phyloP scores from a whole-genome alignment of 495 filamentous ascomycete genomes.

The Lasiosphaeria ovina region DNA sequence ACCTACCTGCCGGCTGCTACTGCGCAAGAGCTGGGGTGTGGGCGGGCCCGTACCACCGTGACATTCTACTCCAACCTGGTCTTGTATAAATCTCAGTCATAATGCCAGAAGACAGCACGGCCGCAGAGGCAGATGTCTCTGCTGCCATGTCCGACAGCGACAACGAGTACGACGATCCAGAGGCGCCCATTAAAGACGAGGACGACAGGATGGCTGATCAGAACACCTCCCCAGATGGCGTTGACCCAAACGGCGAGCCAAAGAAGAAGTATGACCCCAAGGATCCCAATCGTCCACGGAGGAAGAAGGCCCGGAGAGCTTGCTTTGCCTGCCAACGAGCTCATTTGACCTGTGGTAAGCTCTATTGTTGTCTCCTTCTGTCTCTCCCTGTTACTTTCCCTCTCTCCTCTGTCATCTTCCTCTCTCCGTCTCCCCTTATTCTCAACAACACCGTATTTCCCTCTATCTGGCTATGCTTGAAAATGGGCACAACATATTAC shows the following conservation, averaged over 20 bases:
- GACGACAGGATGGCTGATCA: slow-evolving; percentile 60
- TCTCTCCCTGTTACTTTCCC: not conserved
- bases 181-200: slow-evolving; percentile 48
- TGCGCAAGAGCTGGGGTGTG: slow-evolving; percentile 28
- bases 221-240: slow-evolving; percentile 42
- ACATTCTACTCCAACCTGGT: slow-evolving; percentile 20
- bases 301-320: slow-evolving; percentile 94
- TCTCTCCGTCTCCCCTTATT: not conserved
- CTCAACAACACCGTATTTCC: too few species aligned
- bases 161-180: slow-evolving; percentile 51
- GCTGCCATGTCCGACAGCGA: slow-evolving; percentile 56
- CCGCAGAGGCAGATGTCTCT: slow-evolving; percentile 48
- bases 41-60: slow-evolving; percentile 35
- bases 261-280: slow-evolving; percentile 71
- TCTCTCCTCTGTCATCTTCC: not conserved
- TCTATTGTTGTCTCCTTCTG: slow-evolving; percentile 18
- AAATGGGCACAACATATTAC: too few species aligned
- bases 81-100: slow-evolving; percentile 46
- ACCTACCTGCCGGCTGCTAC: slow-evolving; percentile 16
- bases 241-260: slow-evolving; percentile 44
- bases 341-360: slow-evolving; percentile 95
- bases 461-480: too few species aligned
- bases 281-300: slow-evolving; percentile 79
- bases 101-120: slow-evolving; percentile 47
- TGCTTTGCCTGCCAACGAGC: slow-evolving; percentile 97